A percentile compares a stretch with the other conserved stretches of the same genome.
Evolutionary conservation across 179 eudicot species (phyloP).

Genomic region (Spergularia azorica): DNA sequence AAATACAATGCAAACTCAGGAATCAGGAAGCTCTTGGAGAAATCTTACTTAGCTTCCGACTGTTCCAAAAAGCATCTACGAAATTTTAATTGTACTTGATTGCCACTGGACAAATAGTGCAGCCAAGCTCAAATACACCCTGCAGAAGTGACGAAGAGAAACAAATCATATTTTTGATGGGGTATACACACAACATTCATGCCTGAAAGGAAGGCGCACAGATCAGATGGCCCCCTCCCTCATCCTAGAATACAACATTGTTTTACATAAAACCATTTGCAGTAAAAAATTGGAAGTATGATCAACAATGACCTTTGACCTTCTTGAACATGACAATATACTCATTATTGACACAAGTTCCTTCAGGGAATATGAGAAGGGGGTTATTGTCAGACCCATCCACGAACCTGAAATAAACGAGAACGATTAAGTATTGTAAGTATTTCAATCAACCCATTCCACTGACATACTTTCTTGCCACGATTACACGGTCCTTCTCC

Average conservation of each 20-base stretch:
- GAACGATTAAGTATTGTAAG: constrained; percentile 4
- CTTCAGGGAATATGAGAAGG: constrained; percentile 95
- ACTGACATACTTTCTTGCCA: constrained; percentile 72
- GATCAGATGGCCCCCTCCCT: too few relatives aligned
- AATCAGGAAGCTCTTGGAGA: constrained; percentile 12
- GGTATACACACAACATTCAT: too few relatives aligned
- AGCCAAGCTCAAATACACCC: constrained; percentile 98
- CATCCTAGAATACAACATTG: too few relatives aligned
- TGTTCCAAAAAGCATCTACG: constrained; percentile 98
- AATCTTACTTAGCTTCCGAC: constrained; percentile 84
- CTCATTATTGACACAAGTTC: constrained; percentile 97
- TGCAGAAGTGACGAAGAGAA: constrained; percentile 24
- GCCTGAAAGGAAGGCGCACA: too few relatives aligned
- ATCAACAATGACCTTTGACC: constrained; percentile 38
- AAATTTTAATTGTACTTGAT: constrained; percentile 98
- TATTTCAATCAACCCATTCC: constrained; percentile 16
- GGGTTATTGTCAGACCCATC: constrained; percentile 93
- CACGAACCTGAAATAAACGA: constrained; percentile 65
- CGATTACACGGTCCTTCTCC: constrained; percentile 87
- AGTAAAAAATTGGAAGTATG: too few relatives aligned
- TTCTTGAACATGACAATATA: constrained; percentile 97
- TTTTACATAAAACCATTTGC: too few relatives aligned
- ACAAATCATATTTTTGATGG: background rate
- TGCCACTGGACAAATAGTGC: constrained; percentile 94
- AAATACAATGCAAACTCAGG: background rate